Percentiles rank a stretch among this genome's conserved stretches.
Evolutionary conservation across 202 grass and related monocot genomes (phyloP).

Genomic region (Panicum virgatum): DNA sequence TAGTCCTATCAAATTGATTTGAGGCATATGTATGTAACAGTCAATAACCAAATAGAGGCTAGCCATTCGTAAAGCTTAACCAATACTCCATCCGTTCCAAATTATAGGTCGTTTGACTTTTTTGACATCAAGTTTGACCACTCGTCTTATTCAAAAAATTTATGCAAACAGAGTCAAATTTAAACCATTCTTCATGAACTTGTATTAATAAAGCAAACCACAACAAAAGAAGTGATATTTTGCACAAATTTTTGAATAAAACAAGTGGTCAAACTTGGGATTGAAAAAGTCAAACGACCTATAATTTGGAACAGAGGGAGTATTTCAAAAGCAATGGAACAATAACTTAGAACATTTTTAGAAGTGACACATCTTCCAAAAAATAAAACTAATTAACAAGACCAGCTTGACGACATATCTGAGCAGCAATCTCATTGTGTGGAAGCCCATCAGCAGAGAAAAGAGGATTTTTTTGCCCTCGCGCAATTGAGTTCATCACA

Average conservation of each 20-base stretch:
- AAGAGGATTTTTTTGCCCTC: conserved; percentile 98
- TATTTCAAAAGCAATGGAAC: conserved; percentile 9
- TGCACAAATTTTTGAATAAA: too few relatives aligned
- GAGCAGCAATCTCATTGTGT: conserved; percentile 98
- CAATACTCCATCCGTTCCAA: too few relatives aligned
- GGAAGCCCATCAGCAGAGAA: conserved; percentile 99
- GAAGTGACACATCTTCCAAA: not conserved
- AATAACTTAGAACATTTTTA: not conserved
- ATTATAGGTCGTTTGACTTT: too few relatives aligned
- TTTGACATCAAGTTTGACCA: too few relatives aligned
- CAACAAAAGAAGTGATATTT: too few relatives aligned
- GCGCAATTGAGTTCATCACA: conserved; percentile 99
- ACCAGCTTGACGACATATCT: conserved; percentile 99
- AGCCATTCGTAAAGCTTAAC: not conserved
- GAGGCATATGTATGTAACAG: not conserved
- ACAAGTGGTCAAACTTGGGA: too few relatives aligned
- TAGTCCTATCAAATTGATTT: not conserved
- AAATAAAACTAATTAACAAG: conserved; percentile 47
- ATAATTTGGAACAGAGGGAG: too few relatives aligned
- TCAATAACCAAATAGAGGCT: not conserved
- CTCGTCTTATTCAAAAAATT: too few relatives aligned
- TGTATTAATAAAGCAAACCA: too few relatives aligned
- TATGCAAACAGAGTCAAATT: too few relatives aligned
- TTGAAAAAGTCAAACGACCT: too few relatives aligned
- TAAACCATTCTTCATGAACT: too few relatives aligned